Percentiles rank a stretch among this genome's conserved stretches.
Conservation (phyloP, 495 filamentous ascomycete species). For the Penicillium daleae region DNA sequence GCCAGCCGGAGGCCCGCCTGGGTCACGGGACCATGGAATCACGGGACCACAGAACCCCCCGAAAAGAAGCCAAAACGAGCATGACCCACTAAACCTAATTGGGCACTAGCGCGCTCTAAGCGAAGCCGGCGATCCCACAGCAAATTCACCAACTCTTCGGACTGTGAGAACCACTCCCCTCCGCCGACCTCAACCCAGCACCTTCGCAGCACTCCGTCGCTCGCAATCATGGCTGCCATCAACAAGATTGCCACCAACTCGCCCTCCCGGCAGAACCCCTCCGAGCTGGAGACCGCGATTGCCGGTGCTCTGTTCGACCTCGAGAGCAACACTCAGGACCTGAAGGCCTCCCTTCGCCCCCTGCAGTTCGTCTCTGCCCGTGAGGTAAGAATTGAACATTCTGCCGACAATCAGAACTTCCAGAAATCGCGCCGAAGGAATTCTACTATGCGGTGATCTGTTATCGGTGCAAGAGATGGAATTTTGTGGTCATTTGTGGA, state of each 20-base stretch:
- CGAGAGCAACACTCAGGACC: conserved; percentile 95
- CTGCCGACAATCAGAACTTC: conserved; percentile 17
- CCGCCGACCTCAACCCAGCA: conserved; percentile 44
- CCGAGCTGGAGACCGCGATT: conserved; percentile 92
- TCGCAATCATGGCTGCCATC: conserved; percentile 67
- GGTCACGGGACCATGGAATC: conserved; percentile 16
- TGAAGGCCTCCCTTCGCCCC: conserved; percentile 89
- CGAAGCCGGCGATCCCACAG: conserved; percentile 48
- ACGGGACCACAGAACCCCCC: conserved; percentile 40
- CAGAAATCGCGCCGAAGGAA: conserved; percentile 22
- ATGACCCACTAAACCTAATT: conserved; percentile 29
- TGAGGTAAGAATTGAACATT: conserved; percentile 76
- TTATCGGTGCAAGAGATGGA: conserved; percentile 18
- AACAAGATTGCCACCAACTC: conserved; percentile 99
- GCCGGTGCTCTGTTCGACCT: conserved; percentile 95
- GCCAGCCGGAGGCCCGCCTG: not conserved
- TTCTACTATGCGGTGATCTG: conserved; percentile 21
- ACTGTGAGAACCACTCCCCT: conserved; percentile 41
- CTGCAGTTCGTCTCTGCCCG: conserved; percentile 96
- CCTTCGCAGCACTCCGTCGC: conserved; percentile 46
- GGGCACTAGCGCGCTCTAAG: conserved; percentile 45
- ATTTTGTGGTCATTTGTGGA: conserved; percentile 15
- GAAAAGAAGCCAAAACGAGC: conserved; percentile 22
- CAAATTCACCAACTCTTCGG: conserved; percentile 42
- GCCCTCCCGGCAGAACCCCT: conserved; percentile 88